Base-by-base conservation (phyloP, 768 basidiomycete species). In the Lactarius deliciosus region DNA sequence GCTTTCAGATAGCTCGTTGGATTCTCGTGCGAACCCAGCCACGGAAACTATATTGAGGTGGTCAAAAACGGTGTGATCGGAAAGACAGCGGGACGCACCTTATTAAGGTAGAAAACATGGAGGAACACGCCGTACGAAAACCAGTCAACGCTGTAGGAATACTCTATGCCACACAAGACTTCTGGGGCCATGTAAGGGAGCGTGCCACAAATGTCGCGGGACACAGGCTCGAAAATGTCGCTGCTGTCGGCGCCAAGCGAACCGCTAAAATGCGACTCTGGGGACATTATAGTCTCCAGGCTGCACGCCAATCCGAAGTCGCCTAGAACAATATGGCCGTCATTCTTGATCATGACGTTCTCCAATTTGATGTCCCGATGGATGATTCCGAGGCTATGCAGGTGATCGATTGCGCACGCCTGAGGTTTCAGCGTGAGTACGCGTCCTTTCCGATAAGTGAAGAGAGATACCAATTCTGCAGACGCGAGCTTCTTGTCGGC, bases 351-450 rank as follows among this genome's bases (percentile, higher is more conserved):
- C 43, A 97, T 78, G 1, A 96, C 91, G 73, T 98, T 98, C 80
- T 98, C 95, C 64, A 98, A 81, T 79, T 98, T 99, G 72, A 99
- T 82, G 76, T 99, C 97, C 22, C 97, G 86, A 75, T 99, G 97
- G 3, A 98, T 92, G 72, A 98, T 92, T 58, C 93, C 92, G 75
- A 89, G 89, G 59, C 86, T 83, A 75, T 99, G 97, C 18, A 97
- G 83, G 76, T 94, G 94, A 22, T 90, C 90, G 13, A 98, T 90
- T 0, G 95, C 96, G 8, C 57, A 65, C 16, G 66, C 68, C 61
- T 72, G 54, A 4, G 70, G 16, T 30, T 10, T 34, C 38, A 32
- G 32, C 11, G 54, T 71, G 4, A 70, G 50, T 47, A 36, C 43
- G 50, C 28, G 30, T 32, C 1, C 15, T 38, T 28, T 32, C 20